A percentile compares a stretch with the other conserved stretches of the same genome.
These are phyloP conservation scores for Mortierella sp. DNA, from an alignment of 371 early-diverging fungal species.

Conservation along the genomic window DNA sequence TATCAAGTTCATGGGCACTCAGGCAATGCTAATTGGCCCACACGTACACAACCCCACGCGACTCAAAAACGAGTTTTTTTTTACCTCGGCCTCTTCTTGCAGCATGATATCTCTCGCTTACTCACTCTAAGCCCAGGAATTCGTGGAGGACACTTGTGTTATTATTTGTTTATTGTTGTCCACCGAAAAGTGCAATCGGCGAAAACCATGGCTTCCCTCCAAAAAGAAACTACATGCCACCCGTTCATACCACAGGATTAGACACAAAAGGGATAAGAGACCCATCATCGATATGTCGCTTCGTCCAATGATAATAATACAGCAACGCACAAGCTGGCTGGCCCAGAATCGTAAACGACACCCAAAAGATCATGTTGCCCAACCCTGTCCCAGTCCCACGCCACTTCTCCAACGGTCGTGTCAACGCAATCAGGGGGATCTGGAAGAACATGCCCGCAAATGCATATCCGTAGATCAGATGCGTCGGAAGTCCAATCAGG, in stretches of 20 bases:
- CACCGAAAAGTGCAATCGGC: neutral
- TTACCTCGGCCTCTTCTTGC: neutral
- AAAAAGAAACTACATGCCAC: neutral
- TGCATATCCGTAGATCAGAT: conserved; percentile 84
- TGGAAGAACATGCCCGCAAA: conserved; percentile 93
- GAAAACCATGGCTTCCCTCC: neutral
- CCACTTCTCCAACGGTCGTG: conserved; percentile 74
- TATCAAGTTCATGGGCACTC: neutral
- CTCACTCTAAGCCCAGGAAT: neutral
- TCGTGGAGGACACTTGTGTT: neutral
- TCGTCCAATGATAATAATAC: conserved; percentile 87
- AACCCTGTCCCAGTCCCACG: conserved; percentile 83
- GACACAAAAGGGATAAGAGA: neutral
- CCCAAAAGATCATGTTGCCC: conserved; percentile 94
- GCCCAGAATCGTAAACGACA: conserved; percentile 87
- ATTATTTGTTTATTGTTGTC: neutral
- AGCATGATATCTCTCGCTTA: neutral
- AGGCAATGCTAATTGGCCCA: neutral
- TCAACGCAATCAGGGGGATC: conserved; percentile 87
- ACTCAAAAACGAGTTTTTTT: neutral
- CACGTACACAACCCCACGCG: neutral
- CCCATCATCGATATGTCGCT: conserved; percentile 40
- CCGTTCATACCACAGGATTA: neutral
- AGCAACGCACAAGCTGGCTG: conserved; percentile 87
- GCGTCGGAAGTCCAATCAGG: conserved; percentile 88